Conservation (phyloP, 352 stramenopile genomes). For the Globisporangium cederbergense region DNA sequence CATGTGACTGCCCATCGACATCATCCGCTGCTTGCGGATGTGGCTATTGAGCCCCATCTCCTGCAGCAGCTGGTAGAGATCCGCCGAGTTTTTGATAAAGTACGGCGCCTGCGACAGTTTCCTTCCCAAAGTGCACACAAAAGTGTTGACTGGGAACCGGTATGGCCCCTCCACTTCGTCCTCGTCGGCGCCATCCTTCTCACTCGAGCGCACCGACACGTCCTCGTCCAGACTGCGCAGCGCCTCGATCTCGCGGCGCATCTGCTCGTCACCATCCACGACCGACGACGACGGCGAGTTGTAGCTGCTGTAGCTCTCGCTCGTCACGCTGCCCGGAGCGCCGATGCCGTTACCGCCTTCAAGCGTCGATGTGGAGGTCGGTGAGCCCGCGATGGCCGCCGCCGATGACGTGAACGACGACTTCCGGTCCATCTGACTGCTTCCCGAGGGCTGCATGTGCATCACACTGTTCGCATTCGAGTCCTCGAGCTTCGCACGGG, state of each 20-base stretch:
- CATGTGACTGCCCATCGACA: constrained; percentile 42
- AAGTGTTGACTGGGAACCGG: constrained; percentile 80
- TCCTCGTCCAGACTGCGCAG: constrained; percentile 23
- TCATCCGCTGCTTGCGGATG: constrained; percentile 64
- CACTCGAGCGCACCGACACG: constrained; percentile 21
- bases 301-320: constrained; percentile 15
- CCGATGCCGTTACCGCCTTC: constrained; percentile 1
- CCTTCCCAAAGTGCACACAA: constrained; percentile 78
- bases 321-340: constrained; percentile 17
- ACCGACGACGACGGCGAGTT: constrained; percentile 14
- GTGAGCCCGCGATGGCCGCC: constrained; percentile 5
- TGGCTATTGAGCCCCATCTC: constrained; percentile 85
- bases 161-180: constrained; percentile 43
- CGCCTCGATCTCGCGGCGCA: constrained; percentile 18
- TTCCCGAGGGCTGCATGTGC: constrained; percentile 12
- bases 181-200: constrained; percentile 14
- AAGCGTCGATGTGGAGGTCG: background rate
- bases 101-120: constrained; percentile 84
- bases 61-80: constrained; percentile 80
- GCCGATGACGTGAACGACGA: constrained; percentile 11
- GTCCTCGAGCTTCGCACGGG: constrained; percentile 64
- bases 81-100: constrained; percentile 85
- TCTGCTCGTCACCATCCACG: constrained; percentile 18
- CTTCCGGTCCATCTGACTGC: background rate
- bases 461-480: background rate